A percentile compares a stretch with the other conserved stretches of the same genome.
Conservation (phyloP, 352 stramenopile genomes). For the Globisporangium camurandrum region DNA sequence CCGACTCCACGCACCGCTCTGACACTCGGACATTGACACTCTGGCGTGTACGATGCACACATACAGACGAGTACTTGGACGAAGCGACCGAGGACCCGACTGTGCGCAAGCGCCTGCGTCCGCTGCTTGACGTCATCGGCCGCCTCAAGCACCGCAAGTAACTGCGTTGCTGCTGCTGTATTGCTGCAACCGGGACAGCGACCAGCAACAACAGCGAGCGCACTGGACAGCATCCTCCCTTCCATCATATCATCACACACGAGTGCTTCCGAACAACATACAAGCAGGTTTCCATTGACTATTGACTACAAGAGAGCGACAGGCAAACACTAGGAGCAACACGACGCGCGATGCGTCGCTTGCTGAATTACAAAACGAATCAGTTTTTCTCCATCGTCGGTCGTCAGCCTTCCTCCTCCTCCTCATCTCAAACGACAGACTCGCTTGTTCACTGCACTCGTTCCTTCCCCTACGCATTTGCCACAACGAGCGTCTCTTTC, state of each 20-base stretch:
- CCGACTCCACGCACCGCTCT: no score
- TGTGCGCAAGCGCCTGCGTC: constrained; percentile 63
- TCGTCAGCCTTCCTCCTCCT: no score
- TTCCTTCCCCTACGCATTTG: no score
- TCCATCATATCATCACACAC: background rate
- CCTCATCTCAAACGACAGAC: no score
- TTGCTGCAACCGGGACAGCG: background rate
- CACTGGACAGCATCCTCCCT: no score
- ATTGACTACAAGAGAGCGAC: no score
- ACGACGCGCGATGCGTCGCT: background rate
- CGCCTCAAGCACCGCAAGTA: constrained; percentile 18
- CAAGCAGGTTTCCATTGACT: background rate
- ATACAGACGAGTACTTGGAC: constrained; percentile 62
- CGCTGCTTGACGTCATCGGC: constrained; percentile 54
- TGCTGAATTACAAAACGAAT: background rate
- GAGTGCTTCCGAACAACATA: background rate
- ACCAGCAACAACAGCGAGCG: background rate
- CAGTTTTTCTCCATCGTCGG: no score
- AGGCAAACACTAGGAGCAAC: background rate
- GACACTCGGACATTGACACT: no score
- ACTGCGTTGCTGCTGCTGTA: background rate
- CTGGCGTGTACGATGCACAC: background rate
- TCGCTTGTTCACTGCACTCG: no score
- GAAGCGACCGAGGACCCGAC: constrained; percentile 50
- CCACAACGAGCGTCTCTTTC: no score